Conservation (phyloP, 306 rosid species). For the Styphnolobium japonicum region DNA sequence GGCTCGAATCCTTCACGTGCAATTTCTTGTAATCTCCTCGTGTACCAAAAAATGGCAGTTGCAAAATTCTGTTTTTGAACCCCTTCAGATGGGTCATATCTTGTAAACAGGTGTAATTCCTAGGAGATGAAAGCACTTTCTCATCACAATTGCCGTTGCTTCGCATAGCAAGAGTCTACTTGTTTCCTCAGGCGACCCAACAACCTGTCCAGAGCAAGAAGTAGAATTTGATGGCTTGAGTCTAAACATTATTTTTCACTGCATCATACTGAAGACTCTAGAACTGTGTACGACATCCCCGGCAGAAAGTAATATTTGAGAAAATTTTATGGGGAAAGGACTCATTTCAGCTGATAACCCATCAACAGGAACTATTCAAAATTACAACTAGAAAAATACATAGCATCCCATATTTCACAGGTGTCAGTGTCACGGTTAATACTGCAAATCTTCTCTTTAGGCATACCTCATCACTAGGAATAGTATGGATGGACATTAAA, state of each 20-base stretch:
- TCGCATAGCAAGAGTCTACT: slow-evolving; percentile 93
- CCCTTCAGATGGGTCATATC: slow-evolving; percentile 41
- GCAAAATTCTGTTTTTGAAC: slow-evolving; percentile 10
- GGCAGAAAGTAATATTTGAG: neutral
- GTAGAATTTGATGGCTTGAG: neutral
- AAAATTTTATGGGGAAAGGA: neutral
- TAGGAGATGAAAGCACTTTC: slow-evolving; percentile 82
- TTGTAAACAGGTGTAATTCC: slow-evolving; percentile 89
- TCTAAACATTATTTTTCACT: slow-evolving; percentile 19
- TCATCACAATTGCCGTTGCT: slow-evolving; percentile 88
- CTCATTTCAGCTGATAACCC: neutral
- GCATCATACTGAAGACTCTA: neutral
- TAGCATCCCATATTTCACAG: neutral
- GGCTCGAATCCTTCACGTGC: neutral
- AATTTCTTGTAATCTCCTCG: too few relatives aligned
- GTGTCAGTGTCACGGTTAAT: neutral
- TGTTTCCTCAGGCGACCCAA: slow-evolving; percentile 76
- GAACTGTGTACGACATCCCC: neutral
- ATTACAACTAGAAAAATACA: neutral
- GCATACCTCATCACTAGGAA: slow-evolving; percentile 2
- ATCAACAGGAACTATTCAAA: neutral
- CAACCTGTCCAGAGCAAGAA: slow-evolving; percentile 52
- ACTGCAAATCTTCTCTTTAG: neutral
- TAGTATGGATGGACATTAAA: neutral
- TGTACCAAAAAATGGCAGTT: neutral